Base-by-base conservation (phyloP, 352 stramenopile genomes). In the Peronospora farinosa region DNA sequence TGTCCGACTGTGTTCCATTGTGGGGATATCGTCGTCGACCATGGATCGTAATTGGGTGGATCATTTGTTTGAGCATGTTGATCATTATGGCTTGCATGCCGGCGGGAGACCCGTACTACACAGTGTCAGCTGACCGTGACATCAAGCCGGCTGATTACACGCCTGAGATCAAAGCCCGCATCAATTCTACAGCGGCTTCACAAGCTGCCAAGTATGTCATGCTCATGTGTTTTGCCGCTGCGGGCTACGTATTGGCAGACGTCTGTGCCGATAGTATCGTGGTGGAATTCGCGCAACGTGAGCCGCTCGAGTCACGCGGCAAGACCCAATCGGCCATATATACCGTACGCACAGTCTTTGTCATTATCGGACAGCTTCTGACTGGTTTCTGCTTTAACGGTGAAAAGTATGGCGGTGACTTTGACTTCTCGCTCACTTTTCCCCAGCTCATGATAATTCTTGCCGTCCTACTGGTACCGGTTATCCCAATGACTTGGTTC, bases 301-400 rank as follows among this genome's bases (percentile, higher is more conserved):
- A 84, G 37, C 68, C 68, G 2, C 16, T 69, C n/a, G 69, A 63
- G 2, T 70, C 74, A 33, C 70, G 73, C 33, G 73, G 68, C 37
- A 75, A 70, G 40, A 82, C 69, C 0, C 73, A 85, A 40, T 77
- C 74, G 12, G 57, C 44, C 13, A 76, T 85, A 43, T 85, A 85
- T 54, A 60, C 52, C 11, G 47, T 73, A 2, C 70, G 69, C 8
- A 80, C 67, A 3, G 43, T 80, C 0, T 67, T 81, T 32, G 52
- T 73, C 5, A 73, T 65, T 1, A 25, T 82, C n/a, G 65, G 67
- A 1, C 60, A 68, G 33, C 48, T 80, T 12, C 39, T 73, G 15
- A 69, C 63, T 13, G 70, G 60, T 4, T 80, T 85, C 39, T 53
- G 47, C 23, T 74, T 80, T 59, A 85, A 85, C 42, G 66, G 69